Conservation (phyloP, 2,329 filamentous ascomycete genomes). For the Cladorrhinum sp. region DNA sequence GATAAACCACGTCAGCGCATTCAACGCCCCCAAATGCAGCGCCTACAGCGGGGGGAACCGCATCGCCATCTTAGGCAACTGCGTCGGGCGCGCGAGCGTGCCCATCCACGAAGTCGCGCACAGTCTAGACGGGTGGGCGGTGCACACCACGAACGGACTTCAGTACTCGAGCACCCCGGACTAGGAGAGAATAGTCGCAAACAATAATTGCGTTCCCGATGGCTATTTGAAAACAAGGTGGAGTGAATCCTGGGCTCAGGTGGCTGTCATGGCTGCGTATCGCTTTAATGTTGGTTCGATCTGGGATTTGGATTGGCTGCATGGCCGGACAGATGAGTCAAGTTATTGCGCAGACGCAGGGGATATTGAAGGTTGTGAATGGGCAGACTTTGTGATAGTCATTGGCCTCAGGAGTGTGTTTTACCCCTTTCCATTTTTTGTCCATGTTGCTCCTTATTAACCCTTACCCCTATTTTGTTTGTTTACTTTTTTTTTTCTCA, state of each 20-base stretch:
- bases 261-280: conserved; percentile 8
- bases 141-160: background rate
- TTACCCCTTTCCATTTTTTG: background rate
- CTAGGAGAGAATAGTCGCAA: background rate
- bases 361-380: background rate
- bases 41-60: conserved; percentile 3
- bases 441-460: too few species aligned
- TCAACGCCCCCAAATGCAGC: background rate
- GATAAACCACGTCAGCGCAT: background rate
- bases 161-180: conserved; percentile 4
- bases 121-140: conserved; percentile 1
- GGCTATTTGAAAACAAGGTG: conserved; percentile 1
- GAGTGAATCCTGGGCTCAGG: conserved; percentile 7
- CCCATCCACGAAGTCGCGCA: conserved; percentile 7
- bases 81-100: background rate
- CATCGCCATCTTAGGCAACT: conserved; percentile 4
- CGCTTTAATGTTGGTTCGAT: background rate
- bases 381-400: background rate
- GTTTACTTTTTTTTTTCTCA: background rate
- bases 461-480: background rate
- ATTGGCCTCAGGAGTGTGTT: background rate
- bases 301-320: background rate
- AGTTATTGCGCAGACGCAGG: background rate
- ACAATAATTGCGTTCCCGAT: conserved; percentile 4
- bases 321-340: background rate